phyloP scores from a whole-genome alignment of 352 stramenopile species.

The Halophytophthora batemanensis region DNA sequence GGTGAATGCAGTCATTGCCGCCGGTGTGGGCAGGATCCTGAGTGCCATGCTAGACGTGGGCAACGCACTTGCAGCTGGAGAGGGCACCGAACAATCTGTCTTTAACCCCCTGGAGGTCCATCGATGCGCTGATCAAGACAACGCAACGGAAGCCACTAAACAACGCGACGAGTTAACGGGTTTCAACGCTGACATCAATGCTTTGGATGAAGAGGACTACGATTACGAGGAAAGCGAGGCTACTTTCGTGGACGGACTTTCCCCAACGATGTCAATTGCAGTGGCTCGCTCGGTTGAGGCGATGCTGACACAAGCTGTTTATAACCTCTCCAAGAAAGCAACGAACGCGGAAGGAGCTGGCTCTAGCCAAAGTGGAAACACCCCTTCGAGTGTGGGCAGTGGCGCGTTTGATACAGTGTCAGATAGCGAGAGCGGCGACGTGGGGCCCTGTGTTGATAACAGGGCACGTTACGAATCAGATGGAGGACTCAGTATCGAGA shows the following conservation, averaged over 20 bases:
- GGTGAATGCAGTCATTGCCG: constrained; percentile 28
- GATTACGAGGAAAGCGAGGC: neutral
- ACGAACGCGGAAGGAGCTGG: neutral
- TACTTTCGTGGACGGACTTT: constrained; percentile 2
- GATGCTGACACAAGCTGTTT: constrained; percentile 20
- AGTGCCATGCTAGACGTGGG: constrained; percentile 9
- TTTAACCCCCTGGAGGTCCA: neutral
- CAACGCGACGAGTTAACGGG: no score
- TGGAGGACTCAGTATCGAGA: constrained; percentile 1
- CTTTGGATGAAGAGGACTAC: neutral
- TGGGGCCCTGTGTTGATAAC: neutral
- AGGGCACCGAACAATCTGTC: constrained; percentile 2
- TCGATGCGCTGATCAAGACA: no score
- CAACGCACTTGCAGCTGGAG: constrained; percentile 9
- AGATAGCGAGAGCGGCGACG: neutral
- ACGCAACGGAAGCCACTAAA: no score
- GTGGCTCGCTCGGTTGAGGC: constrained; percentile 24
- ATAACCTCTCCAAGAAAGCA: constrained; percentile 9
- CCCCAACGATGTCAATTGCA: constrained; percentile 24
- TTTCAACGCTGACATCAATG: neutral
- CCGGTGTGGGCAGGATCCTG: constrained; percentile 23
- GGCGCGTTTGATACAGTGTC: constrained; percentile 8
- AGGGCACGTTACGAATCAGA: neutral
- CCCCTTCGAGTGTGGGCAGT: constrained; percentile 10
- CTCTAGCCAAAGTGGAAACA: constrained; percentile 8